Evolutionary conservation across 2,329 filamentous ascomycete species (phyloP), one percentile per base, ranked within the genome.

Genomic region (Arthroderma sp.): DNA sequence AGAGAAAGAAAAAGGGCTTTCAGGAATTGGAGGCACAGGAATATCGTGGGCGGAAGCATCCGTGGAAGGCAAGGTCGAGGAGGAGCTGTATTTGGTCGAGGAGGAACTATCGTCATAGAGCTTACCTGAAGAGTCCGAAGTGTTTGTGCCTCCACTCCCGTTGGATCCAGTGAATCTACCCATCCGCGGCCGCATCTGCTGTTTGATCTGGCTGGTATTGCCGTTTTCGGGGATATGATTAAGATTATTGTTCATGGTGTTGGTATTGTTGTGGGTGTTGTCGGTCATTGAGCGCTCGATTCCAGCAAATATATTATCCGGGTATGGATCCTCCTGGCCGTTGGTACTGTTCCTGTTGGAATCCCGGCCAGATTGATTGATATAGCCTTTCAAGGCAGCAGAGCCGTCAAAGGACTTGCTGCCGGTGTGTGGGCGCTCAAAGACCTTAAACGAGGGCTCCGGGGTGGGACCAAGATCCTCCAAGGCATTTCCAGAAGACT

Each of bases 61-160:
- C 8, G 72, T 62, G 15, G 71, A 75, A 33, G 73, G 73, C 34
- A 73, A 61, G 5, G 72, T 75, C 5, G 73, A 75, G 5, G 73
- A 71, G 29, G 70, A 74, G 57, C 71, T 75, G 50, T 70, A 66
- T 38, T 71, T 70, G 37, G 68, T 68, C 36, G 72, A 74, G 8
- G 57, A 61, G 30, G 67, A 64, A 36, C 65, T 66, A 50, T 63
- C 66, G 48, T 69, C 67, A 49, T 68, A 61, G 49, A 64, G 62
- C 46, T 56, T 63, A 42, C 63, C 63, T 38, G 67, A 70, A 22
- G 66, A 69, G 42, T 59, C 61, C 27, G 70, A 72, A 45, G 66
- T 64, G 39, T 69, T 61, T 37, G 69, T 72, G 42, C 65, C 67
- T 51, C 67, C 69, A 55, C 70, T 74, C 46, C 64, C 66, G 53